Evolutionary conservation across 805 yeast genomes (phyloP).

Genomic region (Candida maesae): DNA sequence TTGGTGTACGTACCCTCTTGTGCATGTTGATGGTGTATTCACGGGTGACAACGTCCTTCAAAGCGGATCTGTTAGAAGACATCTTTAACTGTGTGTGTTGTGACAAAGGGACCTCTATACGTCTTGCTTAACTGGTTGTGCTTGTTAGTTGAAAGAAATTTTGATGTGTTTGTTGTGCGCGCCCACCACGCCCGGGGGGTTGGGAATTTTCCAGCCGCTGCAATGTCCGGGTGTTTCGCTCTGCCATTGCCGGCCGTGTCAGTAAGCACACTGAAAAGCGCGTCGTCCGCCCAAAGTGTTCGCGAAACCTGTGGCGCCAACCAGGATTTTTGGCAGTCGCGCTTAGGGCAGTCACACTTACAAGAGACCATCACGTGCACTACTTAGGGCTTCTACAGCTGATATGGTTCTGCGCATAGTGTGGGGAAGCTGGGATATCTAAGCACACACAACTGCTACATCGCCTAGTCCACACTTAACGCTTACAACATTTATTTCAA

Average conservation of each 20-base stretch:
- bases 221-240: conserved; percentile 17
- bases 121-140: conserved; percentile 3
- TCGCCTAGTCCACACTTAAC: too few relatives aligned
- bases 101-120: conserved; percentile 1
- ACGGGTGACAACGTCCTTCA: conserved; percentile 99
- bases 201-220: conserved; percentile 8
- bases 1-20: conserved; percentile 81
- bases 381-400: not conserved
- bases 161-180: conserved; percentile 13
- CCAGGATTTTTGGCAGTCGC: not conserved
- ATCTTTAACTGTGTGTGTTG: conserved; percentile 28
- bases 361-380: not conserved
- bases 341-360: not conserved
- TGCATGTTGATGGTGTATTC: conserved; percentile 99
- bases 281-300: not conserved
- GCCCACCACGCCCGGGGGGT: conserved; percentile 5
- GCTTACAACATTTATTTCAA: too few relatives aligned
- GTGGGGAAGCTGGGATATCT: too few relatives aligned
- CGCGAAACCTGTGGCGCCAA: conserved; percentile 1
- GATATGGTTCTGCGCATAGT: too few relatives aligned
- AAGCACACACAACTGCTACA: too few relatives aligned
- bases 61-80: conserved; percentile 65
- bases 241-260: conserved; percentile 9
- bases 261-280: not conserved
- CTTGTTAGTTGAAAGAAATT: conserved; percentile 18